phyloP scores from a whole-genome alignment of 2,329 filamentous ascomycete species.

The Paraconiothyrium brasiliense region DNA sequence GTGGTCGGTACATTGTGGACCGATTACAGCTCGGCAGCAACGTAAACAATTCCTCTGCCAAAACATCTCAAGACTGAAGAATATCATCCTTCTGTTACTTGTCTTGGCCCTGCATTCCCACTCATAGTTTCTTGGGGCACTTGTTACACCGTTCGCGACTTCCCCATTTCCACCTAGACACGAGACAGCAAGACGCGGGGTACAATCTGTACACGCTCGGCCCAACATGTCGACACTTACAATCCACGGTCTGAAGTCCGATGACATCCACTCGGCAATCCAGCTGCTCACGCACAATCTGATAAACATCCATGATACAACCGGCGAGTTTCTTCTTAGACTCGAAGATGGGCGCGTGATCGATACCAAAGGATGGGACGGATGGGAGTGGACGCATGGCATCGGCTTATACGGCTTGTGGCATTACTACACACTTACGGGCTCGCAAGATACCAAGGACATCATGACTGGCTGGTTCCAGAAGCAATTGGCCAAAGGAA shows the following conservation, averaged over 20 bases:
- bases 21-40: not conserved
- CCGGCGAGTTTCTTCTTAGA: constrained; percentile 76
- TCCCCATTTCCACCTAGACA: not conserved
- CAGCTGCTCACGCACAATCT: constrained; percentile 75
- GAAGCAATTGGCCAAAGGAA: constrained; percentile 73
- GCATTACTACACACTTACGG: constrained; percentile 81
- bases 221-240: constrained; percentile 52
- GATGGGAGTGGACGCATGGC: constrained; percentile 86
- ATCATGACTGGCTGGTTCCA: constrained; percentile 80
- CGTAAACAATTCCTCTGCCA: not conserved
- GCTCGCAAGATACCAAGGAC: constrained; percentile 66
- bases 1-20: constrained; percentile 3
- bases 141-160: not conserved
- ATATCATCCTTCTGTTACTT: not conserved
- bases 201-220: not conserved
- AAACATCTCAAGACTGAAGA: not conserved
- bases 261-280: constrained; percentile 65
- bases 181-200: not conserved
- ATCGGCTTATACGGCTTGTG: constrained; percentile 83
- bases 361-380: constrained; percentile 85
- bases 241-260: constrained; percentile 52
- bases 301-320: constrained; percentile 79
- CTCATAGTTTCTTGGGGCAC: not conserved
- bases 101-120: not conserved
- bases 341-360: constrained; percentile 78